Base-by-base conservation (phyloP, 495 filamentous ascomycete genomes). In the Podospora comata region DNA sequence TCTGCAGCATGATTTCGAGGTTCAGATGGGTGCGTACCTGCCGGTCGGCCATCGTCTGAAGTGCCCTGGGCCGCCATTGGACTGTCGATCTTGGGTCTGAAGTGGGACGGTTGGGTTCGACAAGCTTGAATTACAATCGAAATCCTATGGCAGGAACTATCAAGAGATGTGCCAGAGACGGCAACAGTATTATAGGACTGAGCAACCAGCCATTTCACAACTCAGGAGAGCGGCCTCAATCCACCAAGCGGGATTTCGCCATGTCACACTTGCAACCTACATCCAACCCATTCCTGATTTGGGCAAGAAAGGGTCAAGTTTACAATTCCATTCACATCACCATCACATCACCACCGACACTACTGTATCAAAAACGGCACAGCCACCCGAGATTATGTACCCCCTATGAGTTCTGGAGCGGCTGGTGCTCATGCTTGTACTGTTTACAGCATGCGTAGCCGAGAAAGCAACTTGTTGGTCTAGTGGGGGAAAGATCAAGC, bases 21-120 rank as follows among this genome's bases (percentile, higher is more conserved):
- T 55, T 44, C 56, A 48, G 26, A 59, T 27, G 19, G 28, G 48
- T 32, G 72, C 67, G 48, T 72, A 75, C 74, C 68, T 70, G 55
- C 44, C 56, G 68, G 58, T 32, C 59, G 39, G 20, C 60, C 20
- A 64, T 63, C 66, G n/a, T 69, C 70, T 65, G 72, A 54, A 53
- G 72, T 65, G 16, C 15, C 65, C 39, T 20, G 65, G 39, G 39
- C 67, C 27, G 61, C 59, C 73, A 74, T 74, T 57, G 64, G 67
- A 61, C 65, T 62, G 55, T 28, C 61, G 67, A 67, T 65, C 68
- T 64, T 63, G 61, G 48, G 55, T 65, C 66, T 67, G 67, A 65
- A 68, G 60, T 60, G 32, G 48, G 32, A 32, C 61, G 32, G 59
- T n/a, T 67, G 18, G 61, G 65, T 64, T 62, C 55, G 27, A 70